phyloP scores from a whole-genome alignment of 2,329 filamentous ascomycete species.

The Macroventuria anomochaeta region DNA sequence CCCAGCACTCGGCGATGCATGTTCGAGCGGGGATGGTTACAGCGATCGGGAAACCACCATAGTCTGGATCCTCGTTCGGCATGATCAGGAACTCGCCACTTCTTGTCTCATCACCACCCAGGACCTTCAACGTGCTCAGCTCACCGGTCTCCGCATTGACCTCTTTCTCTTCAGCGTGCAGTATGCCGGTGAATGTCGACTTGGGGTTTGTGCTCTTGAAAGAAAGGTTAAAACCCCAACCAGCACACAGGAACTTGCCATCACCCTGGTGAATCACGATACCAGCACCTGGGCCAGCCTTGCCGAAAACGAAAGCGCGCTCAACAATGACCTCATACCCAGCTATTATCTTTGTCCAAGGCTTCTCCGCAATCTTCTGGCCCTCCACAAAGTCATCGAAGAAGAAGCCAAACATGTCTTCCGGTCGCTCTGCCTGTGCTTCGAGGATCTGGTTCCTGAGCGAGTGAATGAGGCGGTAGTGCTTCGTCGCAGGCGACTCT shows the following conservation, averaged over 20 bases:
- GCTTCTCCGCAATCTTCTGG: constrained; percentile 37
- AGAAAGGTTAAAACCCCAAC: constrained; percentile 54
- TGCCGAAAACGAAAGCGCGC: constrained; percentile 56
- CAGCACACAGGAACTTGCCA: constrained; percentile 53
- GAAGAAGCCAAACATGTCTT: constrained; percentile 51
- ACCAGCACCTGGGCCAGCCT: constrained; percentile 50
- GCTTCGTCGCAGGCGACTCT: constrained; percentile 44
- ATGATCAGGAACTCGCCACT: constrained; percentile 60
- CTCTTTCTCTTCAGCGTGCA: constrained; percentile 53
- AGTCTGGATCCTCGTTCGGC: constrained; percentile 63
- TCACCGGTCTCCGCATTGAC: constrained; percentile 48
- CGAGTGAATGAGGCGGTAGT: constrained; percentile 51
- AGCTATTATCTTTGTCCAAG: constrained; percentile 44
- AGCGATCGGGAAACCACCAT: constrained; percentile 62
- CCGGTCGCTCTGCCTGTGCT: constrained; percentile 46
- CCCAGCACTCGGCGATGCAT: constrained; percentile 29
- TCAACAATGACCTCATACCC: constrained; percentile 50
- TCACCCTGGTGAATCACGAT: constrained; percentile 53
- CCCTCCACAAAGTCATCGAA: constrained; percentile 48
- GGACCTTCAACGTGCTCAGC: constrained; percentile 45
- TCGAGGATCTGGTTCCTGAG: constrained; percentile 49
- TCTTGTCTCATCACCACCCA: constrained; percentile 57
- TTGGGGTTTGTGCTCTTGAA: constrained; percentile 35
- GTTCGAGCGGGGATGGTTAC: constrained; percentile 62
- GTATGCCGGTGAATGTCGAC: constrained; percentile 53